Evolutionary conservation across 371 early-diverging fungal genomes (phyloP), one percentile per base, ranked within the genome.

Genomic region (Entomophthora muscae): DNA sequence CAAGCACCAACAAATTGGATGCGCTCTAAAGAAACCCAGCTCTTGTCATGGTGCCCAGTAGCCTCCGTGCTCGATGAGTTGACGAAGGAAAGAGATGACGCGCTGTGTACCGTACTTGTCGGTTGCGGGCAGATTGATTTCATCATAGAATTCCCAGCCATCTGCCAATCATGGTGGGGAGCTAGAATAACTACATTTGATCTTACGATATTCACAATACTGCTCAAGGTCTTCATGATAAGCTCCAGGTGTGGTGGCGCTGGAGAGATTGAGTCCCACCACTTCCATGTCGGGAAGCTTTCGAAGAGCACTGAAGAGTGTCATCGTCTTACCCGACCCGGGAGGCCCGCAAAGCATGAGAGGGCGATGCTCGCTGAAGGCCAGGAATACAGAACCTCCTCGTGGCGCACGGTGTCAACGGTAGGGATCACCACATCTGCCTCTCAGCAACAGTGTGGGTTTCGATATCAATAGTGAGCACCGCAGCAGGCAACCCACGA

Each of bases 131-230:
- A 98, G 77, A 70, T 98, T 98, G 73, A 98, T 94, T 78, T 98
- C 99, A 74, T 98, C 99, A 73, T 98, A 98, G 73, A 98, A 98
- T 80, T 17, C 98, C 96, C 30, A 98, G 80, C 96, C 96, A 96
- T 32, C 90, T 81, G 42, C 93, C 94, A 53, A 89, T 78, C 64
- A 83, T 74, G 0, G 79, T 72, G 22, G 98, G 99, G 0, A n/a
- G 93, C 82, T 61, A 98, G 67, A 21, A 95, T 79, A 31, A 89
- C 81, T 61, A 97, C 98, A 57, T 82, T 84, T 21, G 23, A 94
- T 94, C 78, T 93, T 94, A 58, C 93, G 84, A 75, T 93, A 95
- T 72, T 97, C 97, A 75, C 97, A 95, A 75, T 97, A 83, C 73
- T 97, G 96, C 70, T 98, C 97, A 42, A 88, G 0, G 96, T 91